Evolutionary conservation across 2,329 filamentous ascomycete species (phyloP).

Genomic region (Cephalotrichum gorgonifer): DNA sequence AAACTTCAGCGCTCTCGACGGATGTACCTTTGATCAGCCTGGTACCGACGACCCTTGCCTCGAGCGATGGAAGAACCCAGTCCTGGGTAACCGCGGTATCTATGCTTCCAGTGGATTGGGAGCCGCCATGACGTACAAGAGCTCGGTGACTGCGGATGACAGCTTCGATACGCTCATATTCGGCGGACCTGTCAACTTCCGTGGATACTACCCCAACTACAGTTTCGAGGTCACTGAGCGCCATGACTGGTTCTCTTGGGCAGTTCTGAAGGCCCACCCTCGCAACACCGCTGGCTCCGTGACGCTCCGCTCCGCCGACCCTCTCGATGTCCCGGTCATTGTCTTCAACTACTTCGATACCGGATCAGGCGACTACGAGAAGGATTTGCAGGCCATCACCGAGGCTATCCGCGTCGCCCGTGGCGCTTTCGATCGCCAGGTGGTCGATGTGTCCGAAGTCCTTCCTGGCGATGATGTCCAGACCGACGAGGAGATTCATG

Average conservation of each 20-base stretch:
- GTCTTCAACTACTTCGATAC: constrained; percentile 51
- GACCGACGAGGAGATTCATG: no score
- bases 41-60: constrained; percentile 13
- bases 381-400: constrained; percentile 39
- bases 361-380: constrained; percentile 26
- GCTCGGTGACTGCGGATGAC: constrained; percentile 2
- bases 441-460: not conserved
- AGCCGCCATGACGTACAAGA: constrained; percentile 6
- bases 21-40: constrained; percentile 5
- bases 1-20: constrained; percentile 11
- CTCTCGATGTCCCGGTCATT: constrained; percentile 53
- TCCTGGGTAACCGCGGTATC: not conserved
- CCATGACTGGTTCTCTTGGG: no score
- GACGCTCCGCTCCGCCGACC: constrained; percentile 47
- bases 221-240: not conserved
- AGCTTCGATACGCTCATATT: constrained; percentile 11
- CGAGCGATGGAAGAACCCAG: constrained; percentile 7
- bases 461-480: no score
- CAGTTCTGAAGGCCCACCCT: constrained; percentile 49
- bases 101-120: not conserved
- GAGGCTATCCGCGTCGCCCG: constrained; percentile 39
- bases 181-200: constrained; percentile 10
- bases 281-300: constrained; percentile 47
- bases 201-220: constrained; percentile 12
- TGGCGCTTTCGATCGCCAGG: no score